phyloP scores from a whole-genome alignment of 1,284 basidiomycete species.

The Trichosporon faecale region DNA sequence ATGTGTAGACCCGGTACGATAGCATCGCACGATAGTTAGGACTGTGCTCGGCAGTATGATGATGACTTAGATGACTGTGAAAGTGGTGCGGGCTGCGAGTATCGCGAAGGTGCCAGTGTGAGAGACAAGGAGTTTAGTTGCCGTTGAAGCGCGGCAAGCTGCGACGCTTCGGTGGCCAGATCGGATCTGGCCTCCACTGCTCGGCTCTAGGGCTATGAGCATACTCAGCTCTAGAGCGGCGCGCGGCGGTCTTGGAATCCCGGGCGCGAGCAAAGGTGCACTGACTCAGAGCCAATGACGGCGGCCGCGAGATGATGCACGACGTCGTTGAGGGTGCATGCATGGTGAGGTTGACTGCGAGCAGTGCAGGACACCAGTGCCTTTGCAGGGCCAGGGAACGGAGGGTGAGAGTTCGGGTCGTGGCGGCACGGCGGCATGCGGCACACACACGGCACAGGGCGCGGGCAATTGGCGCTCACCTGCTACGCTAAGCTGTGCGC shows the following conservation, averaged over 20 bases:
- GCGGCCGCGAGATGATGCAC: not conserved
- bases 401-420: not conserved
- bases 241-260: too few species aligned
- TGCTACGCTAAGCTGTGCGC: conserved; percentile 4
- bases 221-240: too few species aligned
- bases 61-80: not conserved
- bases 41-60: not conserved
- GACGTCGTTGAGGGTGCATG: not conserved
- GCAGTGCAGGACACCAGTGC: not conserved
- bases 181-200: too few species aligned
- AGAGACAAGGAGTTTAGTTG: too few species aligned
- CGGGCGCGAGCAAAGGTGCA: not conserved
- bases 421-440: not conserved
- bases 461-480: not conserved
- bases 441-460: not conserved
- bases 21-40: not conserved
- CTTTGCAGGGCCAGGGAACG: not conserved
- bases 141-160: too few species aligned
- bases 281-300: not conserved
- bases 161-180: too few species aligned
- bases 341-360: not conserved
- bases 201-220: too few species aligned
- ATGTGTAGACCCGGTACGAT: not conserved
- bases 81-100: too few species aligned
- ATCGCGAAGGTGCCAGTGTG: too few species aligned